Percentiles rank a stretch among this genome's conserved stretches.
phyloP scores from a whole-genome alignment of 1,139 yeast species.

The Blastobotrys apis region DNA sequence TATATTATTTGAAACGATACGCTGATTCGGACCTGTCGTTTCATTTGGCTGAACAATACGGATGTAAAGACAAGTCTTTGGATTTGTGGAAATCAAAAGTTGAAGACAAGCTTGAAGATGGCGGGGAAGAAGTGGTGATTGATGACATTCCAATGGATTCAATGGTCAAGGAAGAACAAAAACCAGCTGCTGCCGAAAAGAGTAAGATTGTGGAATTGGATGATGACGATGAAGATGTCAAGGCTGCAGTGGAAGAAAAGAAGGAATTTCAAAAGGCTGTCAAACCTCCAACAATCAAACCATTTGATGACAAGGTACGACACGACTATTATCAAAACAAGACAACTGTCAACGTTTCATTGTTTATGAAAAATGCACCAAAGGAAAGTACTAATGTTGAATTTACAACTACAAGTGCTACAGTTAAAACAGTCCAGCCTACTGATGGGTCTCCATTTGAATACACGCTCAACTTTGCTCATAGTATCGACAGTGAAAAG shows the following conservation, averaged over 20 bases:
- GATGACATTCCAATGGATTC: slow-evolving; percentile 22
- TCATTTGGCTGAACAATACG: slow-evolving; percentile 45
- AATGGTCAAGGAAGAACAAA: slow-evolving; percentile 1
- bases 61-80: slow-evolving; percentile 42
- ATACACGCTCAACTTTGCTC: slow-evolving; percentile 50
- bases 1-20: slow-evolving; percentile 40
- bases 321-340: slow-evolving; percentile 78
- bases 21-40: slow-evolving; percentile 49
- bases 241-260: slow-evolving; percentile 12
- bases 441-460: slow-evolving; percentile 29
- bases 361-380: slow-evolving; percentile 67
- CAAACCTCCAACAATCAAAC: not conserved
- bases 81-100: slow-evolving; percentile 25
- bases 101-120: slow-evolving; percentile 15
- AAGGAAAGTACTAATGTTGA: slow-evolving; percentile 41
- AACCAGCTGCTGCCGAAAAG: not conserved
- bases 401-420: slow-evolving; percentile 37
- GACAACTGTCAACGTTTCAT: slow-evolving; percentile 55
- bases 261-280: slow-evolving; percentile 9
- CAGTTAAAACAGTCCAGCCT: slow-evolving; percentile 19
- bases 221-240: slow-evolving; percentile 10
- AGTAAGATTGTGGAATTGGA: not conserved
- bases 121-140: slow-evolving; percentile 19
- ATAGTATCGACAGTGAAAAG: slow-evolving; percentile 44
- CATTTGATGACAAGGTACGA: slow-evolving; percentile 37